Base-by-base conservation (phyloP, 106 monocot species). In the Dendrobium huoshanense region DNA sequence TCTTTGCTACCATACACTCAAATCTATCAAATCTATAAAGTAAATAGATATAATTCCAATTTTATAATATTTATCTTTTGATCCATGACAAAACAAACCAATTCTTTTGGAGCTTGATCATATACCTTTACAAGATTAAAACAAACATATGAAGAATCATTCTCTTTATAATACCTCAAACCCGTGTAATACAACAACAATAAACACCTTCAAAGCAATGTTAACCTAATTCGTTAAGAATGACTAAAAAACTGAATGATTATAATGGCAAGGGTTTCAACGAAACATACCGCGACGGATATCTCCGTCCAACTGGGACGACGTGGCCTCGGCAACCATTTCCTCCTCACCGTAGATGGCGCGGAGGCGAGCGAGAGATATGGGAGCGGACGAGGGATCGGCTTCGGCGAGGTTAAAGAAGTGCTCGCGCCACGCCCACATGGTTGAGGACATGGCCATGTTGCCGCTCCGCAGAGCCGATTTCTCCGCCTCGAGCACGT, bases 401-500 rank as follows among this genome's bases (percentile, higher is more conserved):
- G 80, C 65, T 31, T 87, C 77, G n/a, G 79, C 70, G 75, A 87
- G 79, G 49, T 72, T 18, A 83, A 79, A 80, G 75, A 90, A 86
- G 49, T 45, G 49, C 40, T 90, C 84, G 37, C 85, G 80, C 90
- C 90, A 90, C 44, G 77, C 85, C 90, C 90, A 90, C 85, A 87
- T 87, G 55, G 85, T 29, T 25, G 86, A 84, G 45, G 78, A 77
- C 79, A 86, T 84, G 61, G 85, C 82, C 55, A 61, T 72, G 86
- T 88, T 84, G 43, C 80, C 51, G 47, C 41, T 18, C 7, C 68
- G 81, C 43, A 91, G 84, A 5, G 81, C 78, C 27, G 81, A 73
- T 73, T 82, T 88, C 84, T 91, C 90, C 75, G 83, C 85, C 82
- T 91, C 90, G n/a, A 88, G 84, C 6, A 79, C 81, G 55, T 88